Percentiles rank a stretch among this genome's conserved stretches.
These are phyloP conservation scores for Magnusiomyces fungicola DNA, from an alignment of 1,139 yeast genomes.

Conservation along the genomic window DNA sequence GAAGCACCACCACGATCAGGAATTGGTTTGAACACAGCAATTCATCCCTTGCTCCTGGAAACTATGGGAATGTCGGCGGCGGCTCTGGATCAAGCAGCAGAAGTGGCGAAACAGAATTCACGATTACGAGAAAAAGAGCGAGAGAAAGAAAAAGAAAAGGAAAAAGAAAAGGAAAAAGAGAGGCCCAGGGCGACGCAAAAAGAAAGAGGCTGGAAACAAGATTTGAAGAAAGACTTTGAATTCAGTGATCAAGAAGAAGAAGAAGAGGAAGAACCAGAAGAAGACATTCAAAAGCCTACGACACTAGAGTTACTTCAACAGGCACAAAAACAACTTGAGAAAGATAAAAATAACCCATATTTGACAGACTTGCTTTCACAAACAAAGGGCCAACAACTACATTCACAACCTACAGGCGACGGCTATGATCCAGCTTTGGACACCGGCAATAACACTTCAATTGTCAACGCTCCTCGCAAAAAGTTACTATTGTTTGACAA, in stretches of 20 bases:
- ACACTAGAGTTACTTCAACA: neutral
- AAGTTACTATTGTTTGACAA: neutral
- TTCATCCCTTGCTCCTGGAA: slow-evolving; percentile 52
- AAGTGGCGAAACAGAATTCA: slow-evolving; percentile 25
- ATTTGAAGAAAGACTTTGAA: neutral
- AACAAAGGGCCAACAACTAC: neutral
- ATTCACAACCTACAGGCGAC: neutral
- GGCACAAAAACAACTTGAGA: neutral
- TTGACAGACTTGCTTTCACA: neutral
- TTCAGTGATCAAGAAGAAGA: neutral
- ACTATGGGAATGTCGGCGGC: slow-evolving; percentile 5
- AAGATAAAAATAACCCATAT: slow-evolving; percentile 1
- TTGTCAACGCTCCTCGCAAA: neutral
- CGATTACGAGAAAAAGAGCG: slow-evolving; percentile 34
- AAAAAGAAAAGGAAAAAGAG: slow-evolving; percentile 19
- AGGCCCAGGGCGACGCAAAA: slow-evolving; percentile 20
- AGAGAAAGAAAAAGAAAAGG: slow-evolving; percentile 26
- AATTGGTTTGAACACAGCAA: slow-evolving; percentile 45
- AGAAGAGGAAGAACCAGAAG: neutral
- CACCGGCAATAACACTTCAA: too few species aligned
- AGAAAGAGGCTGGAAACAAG: slow-evolving; percentile 14
- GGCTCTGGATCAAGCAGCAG: neutral
- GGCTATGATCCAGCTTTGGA: too few species aligned
- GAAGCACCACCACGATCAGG: slow-evolving; percentile 17
- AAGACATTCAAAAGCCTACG: neutral